Conservation (phyloP, 2,329 filamentous ascomycete species). For the Rutstroemia sp. region DNA sequence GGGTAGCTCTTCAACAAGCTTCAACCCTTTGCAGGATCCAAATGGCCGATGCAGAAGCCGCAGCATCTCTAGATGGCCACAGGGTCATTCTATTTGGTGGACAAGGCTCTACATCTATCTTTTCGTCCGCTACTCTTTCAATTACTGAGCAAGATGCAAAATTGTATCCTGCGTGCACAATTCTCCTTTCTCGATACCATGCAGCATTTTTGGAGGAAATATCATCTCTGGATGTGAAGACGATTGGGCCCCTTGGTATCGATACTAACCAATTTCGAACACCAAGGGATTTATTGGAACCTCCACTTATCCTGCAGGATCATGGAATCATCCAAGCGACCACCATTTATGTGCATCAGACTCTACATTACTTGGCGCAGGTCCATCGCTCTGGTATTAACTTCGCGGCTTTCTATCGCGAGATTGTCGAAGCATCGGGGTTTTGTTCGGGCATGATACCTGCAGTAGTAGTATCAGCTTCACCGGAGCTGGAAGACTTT, state of each 20-base stretch:
- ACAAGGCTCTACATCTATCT: neutral
- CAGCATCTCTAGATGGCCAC: neutral
- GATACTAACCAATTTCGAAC: neutral
- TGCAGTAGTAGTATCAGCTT: neutral
- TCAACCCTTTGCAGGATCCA: neutral
- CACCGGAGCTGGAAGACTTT: neutral
- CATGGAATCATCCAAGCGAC: neutral
- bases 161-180: neutral
- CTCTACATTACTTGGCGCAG: conserved; percentile 1
- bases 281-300: neutral
- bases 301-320: neutral
- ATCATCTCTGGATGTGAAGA: neutral
- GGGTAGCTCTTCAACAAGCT: neutral
- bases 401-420: neutral
- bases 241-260: neutral
- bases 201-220: conserved; percentile 1
- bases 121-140: neutral
- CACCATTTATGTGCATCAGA: neutral
- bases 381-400: neutral
- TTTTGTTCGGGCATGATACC: neutral
- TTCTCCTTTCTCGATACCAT: neutral
- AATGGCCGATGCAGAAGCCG: neutral
- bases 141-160: neutral
- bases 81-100: neutral
- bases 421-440: neutral